Evolutionary conservation across 2,329 filamentous ascomycete genomes (phyloP).

Genomic region (Tricladium varicosporioides): DNA sequence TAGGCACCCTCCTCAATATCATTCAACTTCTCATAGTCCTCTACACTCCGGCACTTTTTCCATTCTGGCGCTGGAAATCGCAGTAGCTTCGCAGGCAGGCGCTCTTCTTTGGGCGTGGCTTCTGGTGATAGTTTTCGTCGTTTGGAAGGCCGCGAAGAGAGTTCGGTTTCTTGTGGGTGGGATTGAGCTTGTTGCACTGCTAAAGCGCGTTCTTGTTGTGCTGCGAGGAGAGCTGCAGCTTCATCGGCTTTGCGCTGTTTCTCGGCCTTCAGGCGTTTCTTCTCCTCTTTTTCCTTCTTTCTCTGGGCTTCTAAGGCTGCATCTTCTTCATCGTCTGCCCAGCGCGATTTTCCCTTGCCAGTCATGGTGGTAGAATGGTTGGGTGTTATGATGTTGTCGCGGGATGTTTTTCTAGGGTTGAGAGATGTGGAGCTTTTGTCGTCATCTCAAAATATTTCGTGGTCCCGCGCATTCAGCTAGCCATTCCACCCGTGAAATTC

Average conservation of each 20-base stretch:
- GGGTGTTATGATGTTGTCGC: slow-evolving; percentile 1
- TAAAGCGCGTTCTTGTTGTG: slow-evolving; percentile 36
- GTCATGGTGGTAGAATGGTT: slow-evolving; percentile 19
- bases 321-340: slow-evolving; percentile 84
- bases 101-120: slow-evolving; percentile 31
- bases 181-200: slow-evolving; percentile 29
- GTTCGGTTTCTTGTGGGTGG: slow-evolving; percentile 33
- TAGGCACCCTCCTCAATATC: slow-evolving; percentile 98
- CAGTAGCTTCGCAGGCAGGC: slow-evolving; percentile 56
- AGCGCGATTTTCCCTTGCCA: slow-evolving; percentile 61
- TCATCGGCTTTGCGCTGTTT: slow-evolving; percentile 70
- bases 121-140: slow-evolving; percentile 51
- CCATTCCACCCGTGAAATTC: neutral
- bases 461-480: slow-evolving; percentile 3
- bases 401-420: neutral
- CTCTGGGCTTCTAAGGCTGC: slow-evolving; percentile 68
- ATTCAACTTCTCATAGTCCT: slow-evolving; percentile 89
- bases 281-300: slow-evolving; percentile 84
- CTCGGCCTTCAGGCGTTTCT: slow-evolving; percentile 78
- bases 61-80: slow-evolving; percentile 69
- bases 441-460: slow-evolving; percentile 12
- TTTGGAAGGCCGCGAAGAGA: slow-evolving; percentile 56
- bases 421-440: neutral
- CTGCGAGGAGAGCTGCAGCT: slow-evolving; percentile 30
- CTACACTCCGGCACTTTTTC: slow-evolving; percentile 71